Conservation (phyloP, 352 stramenopile genomes). For the Pythium aquatile region DNA sequence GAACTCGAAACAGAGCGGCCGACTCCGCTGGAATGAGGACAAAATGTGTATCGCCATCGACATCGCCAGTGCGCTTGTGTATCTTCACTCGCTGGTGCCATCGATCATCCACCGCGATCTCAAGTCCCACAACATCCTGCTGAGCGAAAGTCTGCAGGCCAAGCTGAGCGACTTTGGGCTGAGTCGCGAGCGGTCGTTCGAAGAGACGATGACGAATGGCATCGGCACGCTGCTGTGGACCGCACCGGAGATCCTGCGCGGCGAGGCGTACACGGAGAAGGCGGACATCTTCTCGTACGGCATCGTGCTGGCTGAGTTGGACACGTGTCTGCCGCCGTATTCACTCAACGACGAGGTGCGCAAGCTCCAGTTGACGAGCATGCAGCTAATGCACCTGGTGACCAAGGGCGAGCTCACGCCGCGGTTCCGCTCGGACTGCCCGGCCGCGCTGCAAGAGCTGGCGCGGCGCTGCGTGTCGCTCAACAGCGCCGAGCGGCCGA, state of each 20-base stretch:
- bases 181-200: constrained; percentile 48
- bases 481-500: constrained; percentile 38
- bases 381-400: constrained; percentile 59
- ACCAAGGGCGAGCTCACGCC: constrained; percentile 43
- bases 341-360: constrained; percentile 47
- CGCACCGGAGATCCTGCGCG: constrained; percentile 53
- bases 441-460: constrained; percentile 33
- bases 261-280: constrained; percentile 54
- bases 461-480: constrained; percentile 35
- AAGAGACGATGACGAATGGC: constrained; percentile 67
- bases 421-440: constrained; percentile 39
- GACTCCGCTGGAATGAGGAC: constrained; percentile 40
- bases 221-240: constrained; percentile 65
- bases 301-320: constrained; percentile 60
- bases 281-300: constrained; percentile 66
- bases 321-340: constrained; percentile 59
- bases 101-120: constrained; percentile 67
- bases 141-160: constrained; percentile 40
- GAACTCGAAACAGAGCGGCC: constrained; percentile 34
- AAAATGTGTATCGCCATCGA: constrained; percentile 62
- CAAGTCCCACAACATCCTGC: constrained; percentile 65
- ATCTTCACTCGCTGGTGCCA: constrained; percentile 54
- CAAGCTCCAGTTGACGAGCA: constrained; percentile 37
- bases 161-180: constrained; percentile 67
- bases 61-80: constrained; percentile 59